These are phyloP conservation scores for Raffaelea ambrosiae DNA, from an alignment of 2,329 filamentous ascomycete genomes.

Conservation along the genomic window DNA sequence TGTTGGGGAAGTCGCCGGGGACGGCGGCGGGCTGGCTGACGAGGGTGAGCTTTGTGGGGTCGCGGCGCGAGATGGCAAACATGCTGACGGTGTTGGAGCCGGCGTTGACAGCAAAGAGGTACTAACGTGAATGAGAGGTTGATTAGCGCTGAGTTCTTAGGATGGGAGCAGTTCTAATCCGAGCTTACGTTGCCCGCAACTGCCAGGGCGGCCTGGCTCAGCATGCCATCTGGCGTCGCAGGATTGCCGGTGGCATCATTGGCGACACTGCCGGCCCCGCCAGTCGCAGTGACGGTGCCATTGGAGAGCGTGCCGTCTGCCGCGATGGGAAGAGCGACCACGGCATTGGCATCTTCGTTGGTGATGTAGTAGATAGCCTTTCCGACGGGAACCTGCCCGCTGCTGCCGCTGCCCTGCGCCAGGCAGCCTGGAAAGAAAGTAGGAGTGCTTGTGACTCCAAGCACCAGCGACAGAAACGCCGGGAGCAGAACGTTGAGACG, in stretches of 20 bases:
- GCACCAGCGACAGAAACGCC: too few species aligned
- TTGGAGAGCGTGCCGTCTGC: background rate
- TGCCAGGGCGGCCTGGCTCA: background rate
- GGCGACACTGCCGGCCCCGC: background rate
- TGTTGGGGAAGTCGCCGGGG: conserved; percentile 44
- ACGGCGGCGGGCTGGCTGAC: conserved; percentile 33
- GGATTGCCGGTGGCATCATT: background rate
- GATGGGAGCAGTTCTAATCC: too few species aligned
- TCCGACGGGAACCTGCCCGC: too few species aligned
- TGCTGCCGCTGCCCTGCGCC: too few species aligned
- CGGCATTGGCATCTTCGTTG: background rate
- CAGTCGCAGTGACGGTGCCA: background rate
- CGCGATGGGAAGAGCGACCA: background rate
- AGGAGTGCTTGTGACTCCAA: too few species aligned
- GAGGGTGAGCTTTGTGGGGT: conserved; percentile 35
- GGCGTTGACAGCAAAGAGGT: conserved; percentile 46
- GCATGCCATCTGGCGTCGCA: background rate
- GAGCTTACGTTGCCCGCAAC: too few species aligned
- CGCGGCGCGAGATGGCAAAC: conserved; percentile 30
- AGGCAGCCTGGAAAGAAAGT: too few species aligned
- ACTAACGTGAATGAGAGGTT: too few species aligned
- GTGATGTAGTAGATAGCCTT: background rate
- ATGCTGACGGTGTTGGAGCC: conserved; percentile 43
- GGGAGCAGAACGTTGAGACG: too few species aligned
- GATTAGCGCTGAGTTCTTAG: too few species aligned